Conservation (phyloP, 169 alveolate species). For the Amoebophrya sp. region DNA sequence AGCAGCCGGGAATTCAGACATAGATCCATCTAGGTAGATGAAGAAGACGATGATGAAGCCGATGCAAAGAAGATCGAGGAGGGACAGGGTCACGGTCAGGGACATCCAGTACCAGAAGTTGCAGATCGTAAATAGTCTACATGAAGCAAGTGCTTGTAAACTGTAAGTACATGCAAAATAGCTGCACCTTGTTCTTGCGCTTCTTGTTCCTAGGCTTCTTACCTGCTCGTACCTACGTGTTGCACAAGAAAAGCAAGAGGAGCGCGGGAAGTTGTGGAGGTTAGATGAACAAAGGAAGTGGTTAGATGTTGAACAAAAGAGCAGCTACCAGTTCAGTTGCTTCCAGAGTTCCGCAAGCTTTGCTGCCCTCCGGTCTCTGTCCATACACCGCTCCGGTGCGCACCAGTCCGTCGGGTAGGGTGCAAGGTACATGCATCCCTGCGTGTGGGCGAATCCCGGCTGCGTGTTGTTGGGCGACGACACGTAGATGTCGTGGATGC, state of each 20-base stretch:
- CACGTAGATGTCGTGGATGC: not conserved
- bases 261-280: too few species aligned
- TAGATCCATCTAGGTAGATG: not conserved
- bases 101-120: too few species aligned
- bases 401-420: not conserved
- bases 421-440: not conserved
- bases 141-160: not conserved
- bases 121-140: too few species aligned
- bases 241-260: too few species aligned
- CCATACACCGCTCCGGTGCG: not conserved
- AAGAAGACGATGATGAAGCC: not conserved
- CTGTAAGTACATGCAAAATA: not conserved
- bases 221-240: too few species aligned
- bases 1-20: not conserved
- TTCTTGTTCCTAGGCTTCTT: too few species aligned
- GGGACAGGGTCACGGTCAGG: too few species aligned
- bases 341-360: not conserved
- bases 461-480: not conserved
- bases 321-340: not conserved
- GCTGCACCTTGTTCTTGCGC: not conserved
- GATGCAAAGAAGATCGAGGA: not conserved
- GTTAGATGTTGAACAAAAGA: too few species aligned
- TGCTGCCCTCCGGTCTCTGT: not conserved
- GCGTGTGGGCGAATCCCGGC: not conserved
- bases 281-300: too few species aligned